These are phyloP conservation scores for Prosopis cineraria DNA, from an alignment of 306 rosid genomes.

Conservation along the genomic window DNA sequence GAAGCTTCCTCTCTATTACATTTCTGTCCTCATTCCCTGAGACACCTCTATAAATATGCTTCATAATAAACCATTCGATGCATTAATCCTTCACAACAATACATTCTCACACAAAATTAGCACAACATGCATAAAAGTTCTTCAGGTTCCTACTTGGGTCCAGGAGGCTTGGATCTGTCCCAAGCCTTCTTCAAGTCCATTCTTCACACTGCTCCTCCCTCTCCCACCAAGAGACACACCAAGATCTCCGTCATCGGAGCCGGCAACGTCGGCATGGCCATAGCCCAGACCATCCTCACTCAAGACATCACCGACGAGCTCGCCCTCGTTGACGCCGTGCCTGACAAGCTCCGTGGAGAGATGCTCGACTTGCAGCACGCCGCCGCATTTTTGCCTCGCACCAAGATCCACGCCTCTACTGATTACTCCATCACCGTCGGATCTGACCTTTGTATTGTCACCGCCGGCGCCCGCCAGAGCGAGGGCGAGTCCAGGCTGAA, in stretches of 20 bases:
- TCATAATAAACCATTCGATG: not conserved
- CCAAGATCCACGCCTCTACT: constrained; percentile 67
- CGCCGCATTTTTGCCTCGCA: constrained; percentile 76
- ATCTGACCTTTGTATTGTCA: constrained; percentile 83
- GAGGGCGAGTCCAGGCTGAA: constrained; percentile 78
- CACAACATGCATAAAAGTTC: constrained; percentile 58
- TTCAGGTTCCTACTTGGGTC: constrained; percentile 67
- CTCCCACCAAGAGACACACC: constrained; percentile 57
- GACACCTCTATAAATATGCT: not conserved
- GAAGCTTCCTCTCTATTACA: not conserved
- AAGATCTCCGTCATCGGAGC: constrained; percentile 87
- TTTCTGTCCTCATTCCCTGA: not conserved
- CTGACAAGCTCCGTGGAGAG: constrained; percentile 91
- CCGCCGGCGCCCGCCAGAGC: constrained; percentile 84
- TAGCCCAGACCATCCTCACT: constrained; percentile 88
- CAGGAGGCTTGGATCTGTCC: constrained; percentile 74
- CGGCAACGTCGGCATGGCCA: constrained; percentile 99
- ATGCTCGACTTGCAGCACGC: constrained; percentile 75
- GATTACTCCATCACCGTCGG: constrained; percentile 66
- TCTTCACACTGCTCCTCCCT: constrained; percentile 56
- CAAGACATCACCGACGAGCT: constrained; percentile 85
- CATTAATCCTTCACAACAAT: not conserved
- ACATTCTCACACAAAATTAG: not conserved
- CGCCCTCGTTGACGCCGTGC: constrained; percentile 66
- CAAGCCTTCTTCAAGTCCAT: constrained; percentile 78